phyloP scores from a whole-genome alignment of 306 rosid species.

The Albizia julibrissin region DNA sequence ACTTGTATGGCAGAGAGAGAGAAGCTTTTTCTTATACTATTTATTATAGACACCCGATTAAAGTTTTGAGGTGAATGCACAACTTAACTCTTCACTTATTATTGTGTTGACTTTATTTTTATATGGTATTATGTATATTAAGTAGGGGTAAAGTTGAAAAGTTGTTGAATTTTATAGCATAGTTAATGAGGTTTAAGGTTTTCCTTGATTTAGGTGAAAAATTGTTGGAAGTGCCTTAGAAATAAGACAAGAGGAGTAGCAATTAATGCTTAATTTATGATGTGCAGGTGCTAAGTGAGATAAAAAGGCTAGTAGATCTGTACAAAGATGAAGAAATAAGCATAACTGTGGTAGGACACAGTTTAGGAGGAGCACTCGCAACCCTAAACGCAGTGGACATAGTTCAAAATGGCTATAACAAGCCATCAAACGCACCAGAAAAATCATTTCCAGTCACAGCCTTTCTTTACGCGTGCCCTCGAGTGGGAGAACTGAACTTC shows the following conservation, averaged over 20 bases:
- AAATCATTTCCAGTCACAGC: constrained; percentile 58
- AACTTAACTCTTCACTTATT: too few relatives aligned
- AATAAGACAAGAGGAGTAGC: background rate
- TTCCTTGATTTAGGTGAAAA: too few relatives aligned
- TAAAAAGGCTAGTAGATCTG: constrained; percentile 50
- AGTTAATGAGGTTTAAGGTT: too few relatives aligned
- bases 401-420: constrained; percentile 47
- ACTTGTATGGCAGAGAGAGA: too few relatives aligned
- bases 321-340: constrained; percentile 69
- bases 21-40: too few relatives aligned
- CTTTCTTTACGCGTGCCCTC: constrained; percentile 56
- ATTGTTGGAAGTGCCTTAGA: too few relatives aligned
- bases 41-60: too few relatives aligned
- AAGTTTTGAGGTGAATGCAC: too few relatives aligned
- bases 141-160: too few relatives aligned
- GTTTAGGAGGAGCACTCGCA: constrained; percentile 77
- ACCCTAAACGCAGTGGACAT: constrained; percentile 66
- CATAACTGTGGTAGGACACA: constrained; percentile 66
- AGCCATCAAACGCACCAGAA: constrained; percentile 30
- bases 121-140: too few relatives aligned
- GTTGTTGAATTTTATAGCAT: too few relatives aligned
- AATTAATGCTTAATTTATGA: background rate
- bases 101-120: too few relatives aligned
- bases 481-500: constrained; percentile 53
- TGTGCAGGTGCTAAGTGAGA: constrained; percentile 55